Evolutionary conservation across 345 rosid genomes (phyloP).

Genomic region (Psidium friedrichsthalianum): DNA sequence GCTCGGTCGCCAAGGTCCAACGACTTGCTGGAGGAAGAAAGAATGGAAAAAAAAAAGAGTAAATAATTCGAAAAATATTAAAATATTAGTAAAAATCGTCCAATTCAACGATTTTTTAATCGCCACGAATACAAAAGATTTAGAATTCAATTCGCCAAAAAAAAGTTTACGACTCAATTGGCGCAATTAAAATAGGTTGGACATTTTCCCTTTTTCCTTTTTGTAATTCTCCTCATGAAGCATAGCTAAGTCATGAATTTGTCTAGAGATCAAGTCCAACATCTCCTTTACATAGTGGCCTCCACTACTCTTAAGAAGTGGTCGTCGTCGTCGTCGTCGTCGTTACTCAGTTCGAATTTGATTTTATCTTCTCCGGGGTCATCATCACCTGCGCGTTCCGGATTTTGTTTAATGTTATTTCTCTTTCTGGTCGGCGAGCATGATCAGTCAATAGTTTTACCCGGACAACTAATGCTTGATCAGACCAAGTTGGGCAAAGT

Average conservation of each 20-base stretch:
- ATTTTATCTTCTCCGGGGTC: neutral
- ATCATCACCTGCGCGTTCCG: neutral
- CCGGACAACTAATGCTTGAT: neutral
- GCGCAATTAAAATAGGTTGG: no score
- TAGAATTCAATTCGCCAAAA: no score
- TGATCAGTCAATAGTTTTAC: neutral
- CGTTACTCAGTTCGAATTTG: neutral
- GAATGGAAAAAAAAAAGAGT: no score
- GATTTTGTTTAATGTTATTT: neutral
- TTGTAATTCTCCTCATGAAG: no score
- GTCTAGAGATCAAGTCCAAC: neutral
- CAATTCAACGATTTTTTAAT: no score
- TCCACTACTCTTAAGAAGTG: neutral
- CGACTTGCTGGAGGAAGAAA: no score
- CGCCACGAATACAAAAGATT: no score
- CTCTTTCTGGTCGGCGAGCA: neutral
- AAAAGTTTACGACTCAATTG: no score
- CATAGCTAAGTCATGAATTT: neutral
- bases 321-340: neutral
- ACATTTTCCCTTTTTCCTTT: no score
- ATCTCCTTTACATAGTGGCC: neutral
- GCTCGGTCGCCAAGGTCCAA: no score
- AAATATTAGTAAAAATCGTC: no score
- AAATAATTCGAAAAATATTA: no score
- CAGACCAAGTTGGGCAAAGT: neutral